These are phyloP conservation scores for Cichorium intybus DNA, from an alignment of 140 eudicot species.

Conservation along the genomic window DNA sequence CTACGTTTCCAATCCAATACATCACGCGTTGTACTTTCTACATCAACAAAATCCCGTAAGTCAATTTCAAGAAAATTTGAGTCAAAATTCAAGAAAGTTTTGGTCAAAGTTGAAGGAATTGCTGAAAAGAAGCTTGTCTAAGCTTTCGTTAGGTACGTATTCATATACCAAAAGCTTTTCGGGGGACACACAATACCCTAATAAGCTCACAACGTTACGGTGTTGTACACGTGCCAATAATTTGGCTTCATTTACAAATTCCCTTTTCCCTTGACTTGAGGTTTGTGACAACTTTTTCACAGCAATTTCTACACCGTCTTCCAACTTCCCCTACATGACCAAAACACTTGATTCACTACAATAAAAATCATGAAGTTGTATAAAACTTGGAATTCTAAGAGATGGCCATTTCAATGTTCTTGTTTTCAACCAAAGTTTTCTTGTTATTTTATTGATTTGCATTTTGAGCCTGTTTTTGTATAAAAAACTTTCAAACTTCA, in stretches of 20 bases:
- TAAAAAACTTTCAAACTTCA: too few species aligned
- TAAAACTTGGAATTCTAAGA: not conserved
- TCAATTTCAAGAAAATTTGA: not conserved
- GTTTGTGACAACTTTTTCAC: slow-evolving; percentile 69
- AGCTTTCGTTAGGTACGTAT: slow-evolving; percentile 71
- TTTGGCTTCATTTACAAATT: slow-evolving; percentile 82
- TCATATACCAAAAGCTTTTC: slow-evolving; percentile 88
- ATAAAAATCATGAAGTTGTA: not conserved
- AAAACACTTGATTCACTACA: slow-evolving; percentile 12
- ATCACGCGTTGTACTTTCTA: slow-evolving; percentile 52
- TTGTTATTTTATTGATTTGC: not conserved
- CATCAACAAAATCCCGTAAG: slow-evolving; percentile 12
- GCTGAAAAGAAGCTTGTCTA: slow-evolving; percentile 91
- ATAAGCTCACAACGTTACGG: slow-evolving; percentile 76
- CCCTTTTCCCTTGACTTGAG: slow-evolving; percentile 74
- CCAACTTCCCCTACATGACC: slow-evolving; percentile 60
- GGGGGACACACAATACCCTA: slow-evolving; percentile 67
- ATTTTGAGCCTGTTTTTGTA: not conserved
- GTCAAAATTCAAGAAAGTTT: not conserved
- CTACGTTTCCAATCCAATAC: slow-evolving; percentile 75
- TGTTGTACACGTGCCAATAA: slow-evolving; percentile 78
- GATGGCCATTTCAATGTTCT: slow-evolving; percentile 9
- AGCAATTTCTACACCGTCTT: slow-evolving; percentile 65
- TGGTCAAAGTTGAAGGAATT: slow-evolving; percentile 24
- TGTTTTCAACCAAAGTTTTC: not conserved